These are phyloP conservation scores for Epichloe coenophiala DNA, from an alignment of 2,329 filamentous ascomycete genomes.

Conservation along the genomic window DNA sequence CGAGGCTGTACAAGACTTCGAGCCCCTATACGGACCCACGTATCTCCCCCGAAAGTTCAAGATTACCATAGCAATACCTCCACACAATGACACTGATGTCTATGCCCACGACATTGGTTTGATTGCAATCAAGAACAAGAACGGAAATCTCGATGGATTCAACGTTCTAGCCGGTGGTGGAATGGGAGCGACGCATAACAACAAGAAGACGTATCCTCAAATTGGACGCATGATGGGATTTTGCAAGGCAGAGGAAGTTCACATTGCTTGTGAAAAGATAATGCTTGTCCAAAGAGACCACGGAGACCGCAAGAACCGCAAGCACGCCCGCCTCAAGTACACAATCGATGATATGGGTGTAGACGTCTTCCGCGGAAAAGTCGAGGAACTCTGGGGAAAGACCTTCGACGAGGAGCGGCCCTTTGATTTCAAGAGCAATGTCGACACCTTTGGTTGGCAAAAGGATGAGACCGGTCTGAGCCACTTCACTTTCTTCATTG, in stretches of 20 bases:
- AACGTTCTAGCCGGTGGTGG: conserved; percentile 90
- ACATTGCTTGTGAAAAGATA: conserved; percentile 93
- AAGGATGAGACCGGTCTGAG: conserved; percentile 86
- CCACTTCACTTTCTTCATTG: conserved; percentile 99
- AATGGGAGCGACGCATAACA: conserved; percentile 98
- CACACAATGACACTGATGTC: conserved; percentile 96
- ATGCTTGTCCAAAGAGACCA: conserved; percentile 96
- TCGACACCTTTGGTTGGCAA: conserved; percentile 95
- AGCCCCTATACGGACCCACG: conserved; percentile 89
- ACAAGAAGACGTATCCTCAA: conserved; percentile 99
- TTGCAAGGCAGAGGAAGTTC: conserved; percentile 57
- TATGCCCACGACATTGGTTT: conserved; percentile 95
- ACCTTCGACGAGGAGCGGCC: conserved; percentile 62
- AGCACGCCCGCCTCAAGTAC: conserved; percentile 98
- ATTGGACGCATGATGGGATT: conserved; percentile 90
- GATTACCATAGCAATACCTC: conserved; percentile 94
- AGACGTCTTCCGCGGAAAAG: conserved; percentile 77
- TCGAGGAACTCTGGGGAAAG: conserved; percentile 78
- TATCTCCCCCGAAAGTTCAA: conserved; percentile 99
- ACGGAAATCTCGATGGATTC: conserved; percentile 78
- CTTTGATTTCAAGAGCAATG: conserved; percentile 90
- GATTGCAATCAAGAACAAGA: conserved; percentile 81
- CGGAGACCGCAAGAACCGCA: conserved; percentile 95
- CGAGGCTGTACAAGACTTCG: conserved; percentile 85
- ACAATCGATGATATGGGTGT: conserved; percentile 95